phyloP scores from a whole-genome alignment of 2,329 filamentous ascomycete species.

The Microdochium bolleyi region DNA sequence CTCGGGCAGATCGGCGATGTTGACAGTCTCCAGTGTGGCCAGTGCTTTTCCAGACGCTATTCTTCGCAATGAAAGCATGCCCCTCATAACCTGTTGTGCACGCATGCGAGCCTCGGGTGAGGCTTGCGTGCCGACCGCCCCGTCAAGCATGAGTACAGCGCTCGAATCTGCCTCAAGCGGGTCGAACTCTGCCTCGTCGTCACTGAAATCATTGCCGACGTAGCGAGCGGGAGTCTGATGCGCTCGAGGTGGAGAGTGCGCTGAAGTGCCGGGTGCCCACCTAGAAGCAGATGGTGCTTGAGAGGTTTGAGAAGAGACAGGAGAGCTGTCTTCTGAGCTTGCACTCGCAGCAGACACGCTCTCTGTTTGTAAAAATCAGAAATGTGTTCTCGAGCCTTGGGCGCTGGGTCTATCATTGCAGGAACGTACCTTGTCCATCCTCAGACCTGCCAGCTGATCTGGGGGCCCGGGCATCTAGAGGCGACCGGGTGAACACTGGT shows the following conservation, averaged over 20 bases:
- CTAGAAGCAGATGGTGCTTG: not conserved
- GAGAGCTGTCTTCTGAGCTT: not conserved
- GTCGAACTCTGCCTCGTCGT: constrained; percentile 6
- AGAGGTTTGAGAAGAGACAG: not conserved
- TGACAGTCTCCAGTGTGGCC: constrained; percentile 35
- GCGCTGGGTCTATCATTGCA: too few relatives aligned
- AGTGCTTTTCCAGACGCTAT: constrained; percentile 40
- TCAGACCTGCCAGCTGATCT: too few relatives aligned
- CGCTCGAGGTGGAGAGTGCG: not conserved
- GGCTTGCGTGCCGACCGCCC: constrained; percentile 3
- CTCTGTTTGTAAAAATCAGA: too few relatives aligned
- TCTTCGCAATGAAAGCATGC: constrained; percentile 31
- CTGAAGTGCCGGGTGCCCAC: not conserved
- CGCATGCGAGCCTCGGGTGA: constrained; percentile 26
- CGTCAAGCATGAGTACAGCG: constrained; percentile 7
- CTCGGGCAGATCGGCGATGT: constrained; percentile 33
- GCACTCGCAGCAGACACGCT: too few relatives aligned
- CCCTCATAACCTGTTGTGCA: constrained; percentile 37
- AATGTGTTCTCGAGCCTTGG: too few relatives aligned
- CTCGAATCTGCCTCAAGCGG: constrained; percentile 2
- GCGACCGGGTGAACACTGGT: too few relatives aligned
- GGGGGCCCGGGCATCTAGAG: too few relatives aligned
- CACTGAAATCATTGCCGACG: constrained; percentile 2
- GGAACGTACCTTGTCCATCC: too few relatives aligned
- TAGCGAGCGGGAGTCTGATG: not conserved